Conservation (phyloP, 192 early-diverging fungal species). For the Backusella tarrabulga region DNA sequence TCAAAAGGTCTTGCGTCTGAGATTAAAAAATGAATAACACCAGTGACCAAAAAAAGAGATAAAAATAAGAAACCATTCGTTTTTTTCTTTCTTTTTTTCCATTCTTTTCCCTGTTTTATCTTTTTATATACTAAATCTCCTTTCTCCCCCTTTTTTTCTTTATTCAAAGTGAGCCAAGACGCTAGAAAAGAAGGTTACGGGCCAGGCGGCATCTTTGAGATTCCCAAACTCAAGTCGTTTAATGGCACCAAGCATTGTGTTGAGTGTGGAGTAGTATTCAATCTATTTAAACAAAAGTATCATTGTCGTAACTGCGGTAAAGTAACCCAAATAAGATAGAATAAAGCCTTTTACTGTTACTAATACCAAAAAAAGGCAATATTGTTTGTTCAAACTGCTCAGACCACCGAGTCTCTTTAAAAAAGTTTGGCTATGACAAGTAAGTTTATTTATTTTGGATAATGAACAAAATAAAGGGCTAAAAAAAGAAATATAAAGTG, state of each 20-base stretch:
- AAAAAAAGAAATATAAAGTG: constrained; percentile 6
- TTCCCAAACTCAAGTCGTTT: constrained; percentile 18
- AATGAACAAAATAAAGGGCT: neutral
- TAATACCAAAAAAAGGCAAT: constrained; percentile 20
- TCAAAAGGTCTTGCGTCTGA: neutral
- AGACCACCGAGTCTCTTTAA: constrained; percentile 17
- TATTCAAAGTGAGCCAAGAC: constrained; percentile 12
- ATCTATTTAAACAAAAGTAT: constrained; percentile 38
- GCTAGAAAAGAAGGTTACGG: constrained; percentile 15
- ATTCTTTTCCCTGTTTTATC: constrained; percentile 20
- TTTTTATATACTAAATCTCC: neutral
- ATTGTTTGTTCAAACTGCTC: constrained; percentile 35
- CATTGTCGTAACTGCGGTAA: constrained; percentile 41
- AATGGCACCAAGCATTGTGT: constrained; percentile 16
- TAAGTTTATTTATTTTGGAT: constrained; percentile 12
- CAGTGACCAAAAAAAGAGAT: neutral
- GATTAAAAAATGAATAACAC: neutral
- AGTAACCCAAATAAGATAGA: neutral
- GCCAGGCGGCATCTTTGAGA: constrained; percentile 29
- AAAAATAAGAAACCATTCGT: neutral
- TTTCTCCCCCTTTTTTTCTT: neutral
- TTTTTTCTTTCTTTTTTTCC: constrained; percentile 10
- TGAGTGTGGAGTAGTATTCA: constrained; percentile 24
- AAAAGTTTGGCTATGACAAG: constrained; percentile 39
- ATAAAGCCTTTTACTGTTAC: neutral